Evolutionary conservation across 257 asterid genomes (phyloP).

Genomic region (Solanum bukasovii): DNA sequence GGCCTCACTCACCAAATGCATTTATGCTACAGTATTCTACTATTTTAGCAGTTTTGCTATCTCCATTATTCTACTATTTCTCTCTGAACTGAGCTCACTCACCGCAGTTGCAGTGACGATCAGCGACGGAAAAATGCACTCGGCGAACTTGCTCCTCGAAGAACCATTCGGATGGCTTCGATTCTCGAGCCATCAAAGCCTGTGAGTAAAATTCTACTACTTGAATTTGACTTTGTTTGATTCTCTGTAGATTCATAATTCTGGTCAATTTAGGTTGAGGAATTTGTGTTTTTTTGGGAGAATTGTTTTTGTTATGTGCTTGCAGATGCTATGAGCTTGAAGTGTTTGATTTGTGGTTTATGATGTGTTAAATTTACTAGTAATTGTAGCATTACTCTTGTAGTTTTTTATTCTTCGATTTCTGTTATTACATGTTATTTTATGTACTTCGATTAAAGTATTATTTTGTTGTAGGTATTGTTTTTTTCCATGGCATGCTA

Average conservation of each 20-base stretch:
- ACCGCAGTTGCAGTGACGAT: not conserved
- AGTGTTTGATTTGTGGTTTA: not conserved
- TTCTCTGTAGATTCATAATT: not conserved
- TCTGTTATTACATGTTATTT: not conserved
- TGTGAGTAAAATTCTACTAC: constrained; percentile 22
- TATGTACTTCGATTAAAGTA: not conserved
- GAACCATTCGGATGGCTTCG: constrained; percentile 95
- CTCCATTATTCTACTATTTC: not conserved
- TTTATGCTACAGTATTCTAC: not conserved
- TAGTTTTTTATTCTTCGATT: not conserved
- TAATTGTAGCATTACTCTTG: not conserved
- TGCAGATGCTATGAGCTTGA: not conserved
- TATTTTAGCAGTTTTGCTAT: not conserved
- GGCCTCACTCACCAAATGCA: not conserved
- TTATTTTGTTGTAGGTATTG: not conserved
- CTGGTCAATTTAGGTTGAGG: not conserved
- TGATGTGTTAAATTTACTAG: not conserved
- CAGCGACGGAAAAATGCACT: constrained; percentile 43
- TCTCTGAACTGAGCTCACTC: not conserved
- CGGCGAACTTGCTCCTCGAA: constrained; percentile 71
- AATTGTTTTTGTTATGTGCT: not conserved
- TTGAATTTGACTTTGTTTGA: not conserved
- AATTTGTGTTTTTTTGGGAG: not conserved
- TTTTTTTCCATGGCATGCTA: not conserved
- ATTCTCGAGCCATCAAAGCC: constrained; percentile 86